These are phyloP conservation scores for Ustilago hordei DNA, from an alignment of 1,284 basidiomycete genomes.

Conservation along the genomic window DNA sequence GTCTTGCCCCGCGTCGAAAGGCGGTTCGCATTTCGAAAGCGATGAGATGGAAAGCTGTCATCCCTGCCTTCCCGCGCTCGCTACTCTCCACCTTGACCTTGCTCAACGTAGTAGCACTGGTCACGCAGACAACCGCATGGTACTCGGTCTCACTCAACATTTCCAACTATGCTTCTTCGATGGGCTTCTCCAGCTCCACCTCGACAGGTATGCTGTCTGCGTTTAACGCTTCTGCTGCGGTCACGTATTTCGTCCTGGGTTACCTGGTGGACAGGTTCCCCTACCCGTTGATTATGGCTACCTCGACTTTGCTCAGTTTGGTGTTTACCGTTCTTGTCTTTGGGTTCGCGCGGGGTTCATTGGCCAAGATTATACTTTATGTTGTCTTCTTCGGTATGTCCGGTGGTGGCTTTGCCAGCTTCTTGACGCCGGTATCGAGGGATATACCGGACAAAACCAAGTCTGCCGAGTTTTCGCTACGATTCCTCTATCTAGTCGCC, in stretches of 20 bases:
- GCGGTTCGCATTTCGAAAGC: not conserved
- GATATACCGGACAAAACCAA: conserved; percentile 27
- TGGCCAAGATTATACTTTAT: conserved; percentile 55
- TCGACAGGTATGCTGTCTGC: conserved; percentile 56
- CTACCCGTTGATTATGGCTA: conserved; percentile 53
- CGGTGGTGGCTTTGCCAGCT: conserved; percentile 37
- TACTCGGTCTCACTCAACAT: conserved; percentile 61
- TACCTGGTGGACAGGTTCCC: conserved; percentile 51
- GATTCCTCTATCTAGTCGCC: conserved; percentile 42
- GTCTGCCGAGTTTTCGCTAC: conserved; percentile 23
- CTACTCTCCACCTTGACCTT: conserved; percentile 23
- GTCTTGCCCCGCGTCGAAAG: conserved; percentile 24
- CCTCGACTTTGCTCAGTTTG: conserved; percentile 38
- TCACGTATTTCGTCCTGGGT: conserved; percentile 54
- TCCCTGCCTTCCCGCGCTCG: conserved; percentile 37
- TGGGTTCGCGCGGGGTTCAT: conserved; percentile 52
- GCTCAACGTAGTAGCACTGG: conserved; percentile 26
- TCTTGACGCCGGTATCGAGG: conserved; percentile 45
- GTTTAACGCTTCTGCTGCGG: conserved; percentile 57
- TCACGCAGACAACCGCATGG: conserved; percentile 52
- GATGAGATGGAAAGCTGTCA: conserved; percentile 25
- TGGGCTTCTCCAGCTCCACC: conserved; percentile 46
- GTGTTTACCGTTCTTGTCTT: conserved; percentile 52
- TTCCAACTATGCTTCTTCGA: conserved; percentile 46
- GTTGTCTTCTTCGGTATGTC: conserved; percentile 55